These are phyloP conservation scores for Lachancea quebecensis DNA, from an alignment of 805 yeast genomes.

Conservation along the genomic window DNA sequence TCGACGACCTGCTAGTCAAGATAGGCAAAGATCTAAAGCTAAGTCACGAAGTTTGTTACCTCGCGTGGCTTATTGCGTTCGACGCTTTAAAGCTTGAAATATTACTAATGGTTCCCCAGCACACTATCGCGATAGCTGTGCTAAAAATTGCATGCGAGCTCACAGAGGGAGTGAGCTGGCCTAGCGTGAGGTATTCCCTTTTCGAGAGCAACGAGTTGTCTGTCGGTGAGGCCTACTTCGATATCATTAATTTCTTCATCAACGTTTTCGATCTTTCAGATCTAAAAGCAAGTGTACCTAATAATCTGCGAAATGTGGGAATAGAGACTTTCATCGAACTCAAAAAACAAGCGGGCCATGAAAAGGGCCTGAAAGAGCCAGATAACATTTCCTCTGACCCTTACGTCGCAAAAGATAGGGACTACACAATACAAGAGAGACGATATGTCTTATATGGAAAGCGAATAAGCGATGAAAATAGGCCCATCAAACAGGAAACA, in stretches of 20 bases:
- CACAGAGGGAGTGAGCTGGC: slow-evolving; percentile 22
- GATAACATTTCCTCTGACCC: slow-evolving; percentile 37
- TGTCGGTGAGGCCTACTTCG: slow-evolving; percentile 45
- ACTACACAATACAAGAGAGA: slow-evolving; percentile 37
- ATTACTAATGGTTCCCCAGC: slow-evolving; percentile 64
- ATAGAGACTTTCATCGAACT: slow-evolving; percentile 34
- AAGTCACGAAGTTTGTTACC: slow-evolving; percentile 41
- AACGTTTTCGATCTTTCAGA: slow-evolving; percentile 48
- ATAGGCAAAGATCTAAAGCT: slow-evolving; percentile 45
- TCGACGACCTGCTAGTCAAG: slow-evolving; percentile 62
- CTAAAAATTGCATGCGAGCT: slow-evolving; percentile 54
- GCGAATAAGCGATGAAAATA: slow-evolving; percentile 5
- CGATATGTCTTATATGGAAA: slow-evolving; percentile 41
- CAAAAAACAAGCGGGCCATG: slow-evolving; percentile 41
- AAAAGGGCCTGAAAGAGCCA: slow-evolving; percentile 26
- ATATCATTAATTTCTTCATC: slow-evolving; percentile 53
- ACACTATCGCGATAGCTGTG: slow-evolving; percentile 64
- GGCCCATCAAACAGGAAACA: neutral
- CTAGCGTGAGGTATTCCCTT: slow-evolving; percentile 15
- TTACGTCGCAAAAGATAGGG: slow-evolving; percentile 36
- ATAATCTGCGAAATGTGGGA: slow-evolving; percentile 14
- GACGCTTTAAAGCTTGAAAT: slow-evolving; percentile 69
- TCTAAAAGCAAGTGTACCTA: slow-evolving; percentile 37
- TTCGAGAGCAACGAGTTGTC: slow-evolving; percentile 30
- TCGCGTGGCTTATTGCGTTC: slow-evolving; percentile 70